Percentiles rank a stretch among this genome's conserved stretches.
Conservation (phyloP, 2,329 filamentous ascomycete genomes). For the Incumbomyces lentus region DNA sequence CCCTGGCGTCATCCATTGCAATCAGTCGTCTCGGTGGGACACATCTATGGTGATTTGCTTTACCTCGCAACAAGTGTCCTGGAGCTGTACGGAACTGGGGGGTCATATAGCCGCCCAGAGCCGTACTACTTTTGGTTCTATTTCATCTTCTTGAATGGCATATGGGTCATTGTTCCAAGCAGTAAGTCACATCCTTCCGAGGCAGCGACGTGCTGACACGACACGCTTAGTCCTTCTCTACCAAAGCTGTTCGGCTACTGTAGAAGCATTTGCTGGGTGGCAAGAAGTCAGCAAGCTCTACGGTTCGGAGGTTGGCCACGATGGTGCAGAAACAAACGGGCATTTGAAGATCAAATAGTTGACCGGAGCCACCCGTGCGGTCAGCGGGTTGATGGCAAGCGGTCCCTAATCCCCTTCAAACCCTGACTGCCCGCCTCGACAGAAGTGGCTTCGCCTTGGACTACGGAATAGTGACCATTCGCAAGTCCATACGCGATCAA, state of each 20-base stretch:
- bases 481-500: too few relatives aligned
- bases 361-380: too few relatives aligned
- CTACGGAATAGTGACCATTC: too few relatives aligned
- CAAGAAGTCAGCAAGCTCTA: constrained; percentile 3
- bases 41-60: constrained; percentile 54
- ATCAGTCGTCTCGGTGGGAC: constrained; percentile 50
- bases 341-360: constrained; percentile 11
- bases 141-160: constrained; percentile 55
- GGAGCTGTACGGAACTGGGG: constrained; percentile 45
- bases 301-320: not conserved
- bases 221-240: constrained; percentile 25
- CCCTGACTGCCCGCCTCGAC: not conserved
- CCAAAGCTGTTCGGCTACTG: constrained; percentile 28
- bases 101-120: constrained; percentile 51
- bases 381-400: too few relatives aligned
- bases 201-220: not conserved
- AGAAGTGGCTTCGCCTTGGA: not conserved
- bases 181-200: constrained; percentile 31
- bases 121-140: constrained; percentile 57
- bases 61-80: constrained; percentile 56
- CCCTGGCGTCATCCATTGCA: constrained; percentile 51
- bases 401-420: too few relatives aligned
- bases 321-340: constrained; percentile 14
- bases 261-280: constrained; percentile 19
- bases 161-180: constrained; percentile 54